Evolutionary conservation across 768 basidiomycete genomes (phyloP).

Genomic region (Lentinula boryana): DNA sequence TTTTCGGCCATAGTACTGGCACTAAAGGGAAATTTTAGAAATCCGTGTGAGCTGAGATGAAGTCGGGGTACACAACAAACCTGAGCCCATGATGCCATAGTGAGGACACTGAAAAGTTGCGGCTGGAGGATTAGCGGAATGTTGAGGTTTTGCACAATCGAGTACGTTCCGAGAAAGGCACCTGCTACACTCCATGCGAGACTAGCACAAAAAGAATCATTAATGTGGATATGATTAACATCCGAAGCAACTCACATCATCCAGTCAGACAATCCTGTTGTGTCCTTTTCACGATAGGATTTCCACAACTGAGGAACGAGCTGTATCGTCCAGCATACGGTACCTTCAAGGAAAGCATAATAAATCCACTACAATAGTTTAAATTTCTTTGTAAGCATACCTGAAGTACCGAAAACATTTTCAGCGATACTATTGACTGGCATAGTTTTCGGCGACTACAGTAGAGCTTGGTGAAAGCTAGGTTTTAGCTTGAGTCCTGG

Average conservation of each 20-base stretch:
- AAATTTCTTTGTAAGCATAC: constrained; percentile 19
- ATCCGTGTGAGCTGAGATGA: constrained; percentile 13
- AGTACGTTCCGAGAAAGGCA: constrained; percentile 61
- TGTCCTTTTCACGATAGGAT: constrained; percentile 60
- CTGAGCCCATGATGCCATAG: constrained; percentile 4
- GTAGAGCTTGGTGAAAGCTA: no score
- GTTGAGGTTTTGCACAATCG: constrained; percentile 59
- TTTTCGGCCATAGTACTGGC: constrained; percentile 54
- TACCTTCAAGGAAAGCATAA: constrained; percentile 31
- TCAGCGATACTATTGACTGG: constrained; percentile 48
- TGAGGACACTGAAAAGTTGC: constrained; percentile 45
- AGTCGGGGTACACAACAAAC: not conserved
- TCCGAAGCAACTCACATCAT: constrained; percentile 44
- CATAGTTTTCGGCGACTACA: constrained; percentile 21
- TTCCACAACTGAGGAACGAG: constrained; percentile 73
- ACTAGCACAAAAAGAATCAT: constrained; percentile 20
- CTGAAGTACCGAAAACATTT: constrained; percentile 66
- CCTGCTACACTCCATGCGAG: constrained; percentile 58
- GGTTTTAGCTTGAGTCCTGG: no score
- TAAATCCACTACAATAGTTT: not conserved
- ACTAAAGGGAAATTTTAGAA: constrained; percentile 65
- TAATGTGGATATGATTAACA: not conserved
- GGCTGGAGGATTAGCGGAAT: constrained; percentile 69
- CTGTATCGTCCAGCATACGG: constrained; percentile 62
- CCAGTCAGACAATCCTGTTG: constrained; percentile 61